These are phyloP conservation scores for Geosmithia morbida DNA, from an alignment of 2,329 filamentous ascomycete species.

Conservation along the genomic window DNA sequence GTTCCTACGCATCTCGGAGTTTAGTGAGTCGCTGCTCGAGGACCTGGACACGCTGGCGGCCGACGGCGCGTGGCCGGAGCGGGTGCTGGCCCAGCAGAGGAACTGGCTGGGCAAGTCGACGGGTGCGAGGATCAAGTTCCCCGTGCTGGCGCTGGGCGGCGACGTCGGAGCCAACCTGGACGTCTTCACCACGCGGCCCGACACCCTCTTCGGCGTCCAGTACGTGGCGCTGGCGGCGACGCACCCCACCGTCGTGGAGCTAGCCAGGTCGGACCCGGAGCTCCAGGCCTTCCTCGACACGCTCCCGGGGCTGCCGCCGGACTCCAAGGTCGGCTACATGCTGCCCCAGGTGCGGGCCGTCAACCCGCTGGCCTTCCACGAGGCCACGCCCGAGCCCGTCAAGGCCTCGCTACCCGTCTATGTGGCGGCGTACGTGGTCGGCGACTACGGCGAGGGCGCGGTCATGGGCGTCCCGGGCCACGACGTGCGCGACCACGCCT, in stretches of 20 bases:
- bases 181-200: conserved; percentile 73
- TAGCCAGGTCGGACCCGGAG: conserved; percentile 44
- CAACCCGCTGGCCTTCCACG: conserved; percentile 49
- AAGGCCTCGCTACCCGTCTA: conserved; percentile 56
- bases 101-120: conserved; percentile 78
- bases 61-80: conserved; percentile 62
- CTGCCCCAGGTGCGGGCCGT: conserved; percentile 46
- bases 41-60: conserved; percentile 54
- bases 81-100: conserved; percentile 68
- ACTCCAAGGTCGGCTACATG: conserved; percentile 53
- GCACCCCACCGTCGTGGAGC: conserved; percentile 51
- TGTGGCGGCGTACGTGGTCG: conserved; percentile 72
- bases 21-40: conserved; percentile 55
- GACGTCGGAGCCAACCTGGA: conserved; percentile 37
- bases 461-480: conserved; percentile 90
- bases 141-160: conserved; percentile 29
- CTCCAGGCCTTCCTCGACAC: conserved; percentile 56
- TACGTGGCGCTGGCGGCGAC: conserved; percentile 66
- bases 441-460: conserved; percentile 74
- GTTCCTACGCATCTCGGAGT: conserved; percentile 77
- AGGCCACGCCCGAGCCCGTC: conserved; percentile 30
- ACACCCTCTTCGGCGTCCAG: conserved; percentile 78
- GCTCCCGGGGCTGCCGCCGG: conserved; percentile 37
- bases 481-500: conserved; percentile 62
- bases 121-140: conserved; percentile 60